Conservation (phyloP, 768 basidiomycete species). For the Tylopilus sp. region DNA sequence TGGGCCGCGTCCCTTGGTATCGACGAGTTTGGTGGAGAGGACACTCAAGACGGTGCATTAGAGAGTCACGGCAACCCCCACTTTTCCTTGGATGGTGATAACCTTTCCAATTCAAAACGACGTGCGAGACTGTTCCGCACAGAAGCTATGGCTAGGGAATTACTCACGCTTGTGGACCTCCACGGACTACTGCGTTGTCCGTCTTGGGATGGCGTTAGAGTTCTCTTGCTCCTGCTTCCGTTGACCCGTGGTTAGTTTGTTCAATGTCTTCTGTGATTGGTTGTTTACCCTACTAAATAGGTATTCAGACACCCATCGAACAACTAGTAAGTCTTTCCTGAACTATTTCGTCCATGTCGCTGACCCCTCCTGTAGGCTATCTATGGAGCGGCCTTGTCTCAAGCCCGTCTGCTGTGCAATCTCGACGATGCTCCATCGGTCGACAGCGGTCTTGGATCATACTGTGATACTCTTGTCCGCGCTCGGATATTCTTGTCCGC, state of each 20-base stretch:
- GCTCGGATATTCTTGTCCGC: conserved; percentile 90
- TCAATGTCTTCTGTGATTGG: background rate
- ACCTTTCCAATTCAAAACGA: conserved; percentile 35
- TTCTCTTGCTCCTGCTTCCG: conserved; percentile 74
- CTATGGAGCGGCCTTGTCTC: conserved; percentile 80
- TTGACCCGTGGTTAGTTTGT: conserved; percentile 70
- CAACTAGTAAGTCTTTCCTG: conserved; percentile 11
- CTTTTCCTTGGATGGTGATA: conserved; percentile 20
- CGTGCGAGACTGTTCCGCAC: conserved; percentile 51
- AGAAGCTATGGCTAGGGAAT: conserved; percentile 69
- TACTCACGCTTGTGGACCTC: conserved; percentile 77
- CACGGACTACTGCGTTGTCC: conserved; percentile 77
- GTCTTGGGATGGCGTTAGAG: conserved; percentile 83
- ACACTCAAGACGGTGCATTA: conserved; percentile 6
- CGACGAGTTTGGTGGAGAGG: conserved; percentile 68
- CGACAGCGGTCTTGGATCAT: conserved; percentile 47
- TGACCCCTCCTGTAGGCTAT: conserved; percentile 46
- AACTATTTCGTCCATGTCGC: background rate
- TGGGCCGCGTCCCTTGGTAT: conserved; percentile 92
- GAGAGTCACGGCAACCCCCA: conserved; percentile 4
- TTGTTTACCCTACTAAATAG: conserved; percentile 16
- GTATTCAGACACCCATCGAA: conserved; percentile 28
- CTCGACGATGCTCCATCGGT: conserved; percentile 43
- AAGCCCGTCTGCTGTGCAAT: conserved; percentile 73
- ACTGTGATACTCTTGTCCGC: conserved; percentile 59